These are phyloP conservation scores for Geoglossum cookeanum DNA, from an alignment of 2,329 filamentous ascomycete species.

Conservation along the genomic window DNA sequence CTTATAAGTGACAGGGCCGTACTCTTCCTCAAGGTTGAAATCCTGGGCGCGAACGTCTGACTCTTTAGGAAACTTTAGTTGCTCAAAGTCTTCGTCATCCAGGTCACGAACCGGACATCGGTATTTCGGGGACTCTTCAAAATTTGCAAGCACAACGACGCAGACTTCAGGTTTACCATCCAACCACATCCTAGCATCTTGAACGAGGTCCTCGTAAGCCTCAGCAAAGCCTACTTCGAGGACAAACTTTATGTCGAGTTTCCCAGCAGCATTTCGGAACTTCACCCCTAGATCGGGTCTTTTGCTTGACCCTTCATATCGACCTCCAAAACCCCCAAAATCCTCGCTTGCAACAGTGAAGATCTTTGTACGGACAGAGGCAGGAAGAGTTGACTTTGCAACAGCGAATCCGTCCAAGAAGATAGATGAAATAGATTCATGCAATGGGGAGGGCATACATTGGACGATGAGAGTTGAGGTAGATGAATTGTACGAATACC, in stretches of 20 bases:
- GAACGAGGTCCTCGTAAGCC: neutral
- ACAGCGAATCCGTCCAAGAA: neutral
- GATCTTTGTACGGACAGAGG: neutral
- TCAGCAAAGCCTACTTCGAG: neutral
- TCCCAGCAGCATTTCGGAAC: neutral
- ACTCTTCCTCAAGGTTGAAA: neutral
- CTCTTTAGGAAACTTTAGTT: neutral
- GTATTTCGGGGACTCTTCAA: neutral
- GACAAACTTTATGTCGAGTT: neutral
- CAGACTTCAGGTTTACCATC: neutral
- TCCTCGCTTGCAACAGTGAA: neutral
- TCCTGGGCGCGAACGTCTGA: neutral
- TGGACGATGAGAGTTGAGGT: neutral
- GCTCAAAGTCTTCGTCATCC: neutral
- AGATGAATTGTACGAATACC: neutral
- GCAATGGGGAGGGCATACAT: neutral
- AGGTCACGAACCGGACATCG: neutral
- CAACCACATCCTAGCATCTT: neutral
- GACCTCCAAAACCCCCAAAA: neutral
- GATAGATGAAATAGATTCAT: neutral
- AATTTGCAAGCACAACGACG: neutral
- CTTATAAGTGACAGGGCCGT: neutral
- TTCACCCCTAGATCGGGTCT: neutral
- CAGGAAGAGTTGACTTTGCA: neutral
- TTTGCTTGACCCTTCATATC: neutral